Evolutionary conservation across 495 filamentous ascomycete species (phyloP).

Genomic region (Gamarada debralockiae): DNA sequence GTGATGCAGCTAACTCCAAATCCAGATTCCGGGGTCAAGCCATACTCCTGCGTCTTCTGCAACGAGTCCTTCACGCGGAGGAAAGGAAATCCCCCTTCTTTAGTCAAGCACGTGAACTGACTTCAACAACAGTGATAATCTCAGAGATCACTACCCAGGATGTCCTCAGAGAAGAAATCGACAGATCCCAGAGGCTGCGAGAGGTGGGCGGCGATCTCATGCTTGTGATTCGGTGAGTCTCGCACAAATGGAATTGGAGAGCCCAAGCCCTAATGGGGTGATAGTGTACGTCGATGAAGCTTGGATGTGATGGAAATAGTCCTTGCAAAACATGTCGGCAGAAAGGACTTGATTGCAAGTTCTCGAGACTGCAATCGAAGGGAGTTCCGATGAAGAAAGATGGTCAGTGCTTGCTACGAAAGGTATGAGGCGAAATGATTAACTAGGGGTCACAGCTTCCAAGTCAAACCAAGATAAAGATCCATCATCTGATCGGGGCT

Average conservation of each 20-base stretch:
- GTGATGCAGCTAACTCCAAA: constrained; percentile 1
- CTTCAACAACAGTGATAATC: constrained; percentile 10
- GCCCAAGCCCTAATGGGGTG: neutral
- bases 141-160: constrained; percentile 18
- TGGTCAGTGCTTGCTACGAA: neutral
- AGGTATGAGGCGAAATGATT: neutral
- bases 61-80: constrained; percentile 19
- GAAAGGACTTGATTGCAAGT: constrained; percentile 37
- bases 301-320: constrained; percentile 44
- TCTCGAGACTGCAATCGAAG: constrained; percentile 26
- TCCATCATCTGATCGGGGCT: constrained; percentile 17
- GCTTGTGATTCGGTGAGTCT: constrained; percentile 17
- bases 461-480: constrained; percentile 20
- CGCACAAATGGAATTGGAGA: neutral
- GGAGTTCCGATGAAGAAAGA: constrained; percentile 22
- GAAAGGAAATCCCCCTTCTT: neutral
- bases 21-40: constrained; percentile 19
- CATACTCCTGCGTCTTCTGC: constrained; percentile 18
- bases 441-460: neutral
- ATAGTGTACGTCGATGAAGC: constrained; percentile 49
- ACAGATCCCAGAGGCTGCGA: constrained; percentile 17
- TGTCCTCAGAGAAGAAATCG: constrained; percentile 15
- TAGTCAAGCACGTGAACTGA: neutral
- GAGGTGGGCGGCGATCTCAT: constrained; percentile 18
- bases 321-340: constrained; percentile 46